Evolutionary conservation across 257 asterid species (phyloP).

Genomic region (Rehmannia glutinosa): DNA sequence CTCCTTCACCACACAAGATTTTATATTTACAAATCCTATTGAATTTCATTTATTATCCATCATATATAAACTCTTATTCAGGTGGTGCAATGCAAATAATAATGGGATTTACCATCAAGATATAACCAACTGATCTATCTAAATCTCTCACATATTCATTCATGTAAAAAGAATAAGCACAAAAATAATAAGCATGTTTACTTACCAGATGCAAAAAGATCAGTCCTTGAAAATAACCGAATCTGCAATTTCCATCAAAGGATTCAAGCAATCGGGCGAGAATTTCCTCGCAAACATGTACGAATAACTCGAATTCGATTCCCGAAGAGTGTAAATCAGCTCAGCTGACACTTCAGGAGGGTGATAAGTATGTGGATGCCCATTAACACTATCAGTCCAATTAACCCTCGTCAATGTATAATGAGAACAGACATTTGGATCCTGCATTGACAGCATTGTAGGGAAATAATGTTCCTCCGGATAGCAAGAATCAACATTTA

Average conservation of each 20-base stretch:
- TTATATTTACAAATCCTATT: too few species aligned
- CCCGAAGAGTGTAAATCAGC: constrained; percentile 54
- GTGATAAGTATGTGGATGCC: constrained; percentile 71
- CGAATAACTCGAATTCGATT: constrained; percentile 48
- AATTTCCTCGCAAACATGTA: constrained; percentile 70
- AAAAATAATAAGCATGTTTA: neutral
- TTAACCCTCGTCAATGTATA: constrained; percentile 64
- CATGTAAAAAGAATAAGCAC: too few species aligned
- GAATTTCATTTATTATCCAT: too few species aligned
- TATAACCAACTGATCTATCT: neutral
- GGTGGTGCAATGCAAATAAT: too few species aligned
- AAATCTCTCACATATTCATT: too few species aligned
- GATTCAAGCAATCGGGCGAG: constrained; percentile 64
- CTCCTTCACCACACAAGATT: neutral
- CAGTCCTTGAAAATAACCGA: constrained; percentile 64
- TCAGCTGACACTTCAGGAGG: constrained; percentile 53
- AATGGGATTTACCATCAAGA: neutral
- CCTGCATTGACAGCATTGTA: constrained; percentile 60
- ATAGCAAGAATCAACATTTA: constrained; percentile 57
- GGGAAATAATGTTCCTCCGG: constrained; percentile 86
- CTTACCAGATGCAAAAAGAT: constrained; percentile 34
- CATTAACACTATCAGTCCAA: constrained; percentile 62
- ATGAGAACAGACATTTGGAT: constrained; percentile 44
- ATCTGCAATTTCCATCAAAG: constrained; percentile 60
- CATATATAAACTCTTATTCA: too few species aligned